Evolutionary conservation across 345 rosid species (phyloP).

Genomic region (Geranium brycei): DNA sequence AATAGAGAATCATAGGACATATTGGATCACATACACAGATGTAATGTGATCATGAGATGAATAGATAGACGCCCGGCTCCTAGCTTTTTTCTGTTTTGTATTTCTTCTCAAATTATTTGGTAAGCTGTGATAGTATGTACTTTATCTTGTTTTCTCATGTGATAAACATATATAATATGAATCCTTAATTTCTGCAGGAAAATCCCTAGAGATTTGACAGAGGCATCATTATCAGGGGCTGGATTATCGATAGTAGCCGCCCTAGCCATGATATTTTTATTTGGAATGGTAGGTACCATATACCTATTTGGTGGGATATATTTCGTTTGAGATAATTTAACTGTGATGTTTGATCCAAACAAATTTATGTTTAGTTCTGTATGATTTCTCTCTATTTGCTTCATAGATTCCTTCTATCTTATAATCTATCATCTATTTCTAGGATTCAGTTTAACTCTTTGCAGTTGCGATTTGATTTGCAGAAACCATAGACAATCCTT

Average conservation of each 20-base stretch:
- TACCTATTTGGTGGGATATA: neutral
- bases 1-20: neutral
- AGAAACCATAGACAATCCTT: neutral
- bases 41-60: too few relatives aligned
- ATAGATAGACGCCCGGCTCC: neutral
- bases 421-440: neutral
- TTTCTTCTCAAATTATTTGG: neutral
- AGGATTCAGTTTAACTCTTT: neutral
- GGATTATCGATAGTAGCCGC: conserved; percentile 90
- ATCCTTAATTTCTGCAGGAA: conserved; percentile 43
- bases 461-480: neutral
- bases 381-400: neutral
- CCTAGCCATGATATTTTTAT: conserved; percentile 70
- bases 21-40: neutral
- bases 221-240: conserved; percentile 92
- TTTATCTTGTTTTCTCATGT: neutral
- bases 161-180: too few relatives aligned
- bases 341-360: neutral
- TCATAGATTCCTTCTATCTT: neutral
- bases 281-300: conserved; percentile 73
- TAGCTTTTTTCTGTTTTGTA: neutral
- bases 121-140: neutral
- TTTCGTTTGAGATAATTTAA: neutral
- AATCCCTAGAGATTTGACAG: conserved; percentile 98
- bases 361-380: too few relatives aligned